Evolutionary conservation across 2,329 filamentous ascomycete species (phyloP), one percentile per base, ranked within the genome.

Genomic region (Annulohypoxylon truncatum): DNA sequence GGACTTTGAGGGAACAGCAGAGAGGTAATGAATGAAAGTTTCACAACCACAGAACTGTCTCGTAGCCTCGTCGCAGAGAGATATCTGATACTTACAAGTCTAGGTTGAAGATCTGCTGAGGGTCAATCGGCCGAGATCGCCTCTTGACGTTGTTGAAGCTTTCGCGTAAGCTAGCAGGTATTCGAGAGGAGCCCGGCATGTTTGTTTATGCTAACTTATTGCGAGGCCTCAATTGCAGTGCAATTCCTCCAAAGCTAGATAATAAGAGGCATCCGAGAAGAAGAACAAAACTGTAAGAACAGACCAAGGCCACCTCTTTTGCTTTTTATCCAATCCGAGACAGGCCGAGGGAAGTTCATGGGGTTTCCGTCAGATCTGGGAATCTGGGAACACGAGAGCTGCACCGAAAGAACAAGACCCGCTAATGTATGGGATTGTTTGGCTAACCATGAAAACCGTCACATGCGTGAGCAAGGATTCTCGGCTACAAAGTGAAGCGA

Each of bases 111-210:
- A 90, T 78, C 65, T 87, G 80, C 73, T 89, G 77, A 73, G 87
- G 85, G 73, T 86, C 84, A 61, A 82, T 82, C 48, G 85, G 84
- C 66, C 84, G 82, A 58, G 83, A 82, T 65, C 83, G 85, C 79
- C 87, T 89, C 79, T 88, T 89, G 74, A 89, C 87, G 68, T 81
- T 83, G 70, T 84, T 85, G 75, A 92, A 85, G 77, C 87, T 85
- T 75, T 90, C 90, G 73, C 90, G 85, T 78, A 93, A 82, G 81
- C 89, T 92, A 70, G 90, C 83, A 72, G 91, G 90, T 79, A 92
- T 87, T 75, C 90, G 85, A 72, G 90, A 91, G 66, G 87, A 88
- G 75, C 89, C 90, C 68, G 88, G 85, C 86, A 90, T 90, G 57
- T 42, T 42, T 42, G 38, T 42, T 42, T 20, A 69, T 70, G 64